Evolutionary conservation across 2,329 filamentous ascomycete species (phyloP).

Genomic region (Mollisia scopiformis): DNA sequence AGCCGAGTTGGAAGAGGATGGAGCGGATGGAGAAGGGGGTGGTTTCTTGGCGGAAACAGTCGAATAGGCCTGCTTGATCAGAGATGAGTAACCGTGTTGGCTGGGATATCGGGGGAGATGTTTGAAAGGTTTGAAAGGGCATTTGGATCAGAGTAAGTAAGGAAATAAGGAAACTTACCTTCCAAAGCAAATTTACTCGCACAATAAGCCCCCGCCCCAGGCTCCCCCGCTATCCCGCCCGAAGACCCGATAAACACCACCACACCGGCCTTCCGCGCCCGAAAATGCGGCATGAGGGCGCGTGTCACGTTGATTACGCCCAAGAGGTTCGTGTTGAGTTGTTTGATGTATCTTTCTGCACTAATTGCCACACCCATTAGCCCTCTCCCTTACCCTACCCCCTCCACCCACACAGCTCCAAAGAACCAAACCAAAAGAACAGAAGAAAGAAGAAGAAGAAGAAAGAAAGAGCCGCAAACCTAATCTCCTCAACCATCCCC

Average conservation of each 20-base stretch:
- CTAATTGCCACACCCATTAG: conserved; percentile 5
- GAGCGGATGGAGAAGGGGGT: conserved; percentile 17
- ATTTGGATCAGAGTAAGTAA: background rate
- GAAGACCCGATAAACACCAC: conserved; percentile 23
- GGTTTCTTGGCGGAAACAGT: conserved; percentile 19
- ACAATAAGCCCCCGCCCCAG: conserved; percentile 14
- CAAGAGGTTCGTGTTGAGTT: conserved; percentile 58
- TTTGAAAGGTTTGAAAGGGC: background rate
- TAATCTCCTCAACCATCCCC: conserved; percentile 33
- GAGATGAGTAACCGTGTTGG: no score
- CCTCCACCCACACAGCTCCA: no score
- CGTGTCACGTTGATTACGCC: conserved; percentile 52
- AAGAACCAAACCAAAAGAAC: no score
- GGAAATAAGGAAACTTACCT: background rate
- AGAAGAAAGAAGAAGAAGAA: no score
- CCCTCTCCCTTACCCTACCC: no score
- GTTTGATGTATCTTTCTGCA: background rate
- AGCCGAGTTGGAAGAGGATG: conserved; percentile 48
- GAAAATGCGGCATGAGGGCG: conserved; percentile 51
- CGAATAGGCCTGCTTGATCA: conserved; percentile 18
- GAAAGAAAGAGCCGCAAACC: conserved; percentile 15
- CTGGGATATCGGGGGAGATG: no score
- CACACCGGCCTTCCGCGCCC: conserved; percentile 43
- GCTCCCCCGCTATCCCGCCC: conserved; percentile 16
- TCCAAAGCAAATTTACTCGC: conserved; percentile 22